Evolutionary conservation across 2,329 filamentous ascomycete genomes (phyloP), one percentile per base, ranked within the genome.

Genomic region (Cryphonectria radicalis): DNA sequence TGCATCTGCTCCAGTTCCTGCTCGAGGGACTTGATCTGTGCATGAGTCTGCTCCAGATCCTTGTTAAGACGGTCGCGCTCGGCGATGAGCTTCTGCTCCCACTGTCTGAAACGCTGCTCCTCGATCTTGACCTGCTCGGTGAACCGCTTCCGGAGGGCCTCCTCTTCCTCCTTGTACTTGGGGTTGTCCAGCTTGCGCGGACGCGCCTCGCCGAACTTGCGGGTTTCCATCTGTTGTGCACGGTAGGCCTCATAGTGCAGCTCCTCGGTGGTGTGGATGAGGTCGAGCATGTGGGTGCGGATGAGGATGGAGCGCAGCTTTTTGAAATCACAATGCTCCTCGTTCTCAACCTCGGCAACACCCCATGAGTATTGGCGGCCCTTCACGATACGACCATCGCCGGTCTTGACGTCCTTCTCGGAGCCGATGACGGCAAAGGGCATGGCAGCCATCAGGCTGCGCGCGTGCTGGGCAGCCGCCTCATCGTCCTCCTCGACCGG

Each of bases 321-420:
- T 92, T 99, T 99, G 89, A 99, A 99, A 85, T 99, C 96, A 85
- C 96, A 99, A 89, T 99, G 96, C 81, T 99, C 96, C 86, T 99
- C 96, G 81, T 99, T 99, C 89, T 99, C 96, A 67, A 99, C 96
- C 84, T 99, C 96, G 74, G 96, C 96, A 78, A 99, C 96, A 88
- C 96, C 96, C 96, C 96, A 99, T 70, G 94, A 94, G 86, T 99
- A 99, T 84, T 99, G 97, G 75, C 96, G 94, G 76, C 96, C 96
- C 90, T 99, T 99, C 82, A 98, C 95, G 76, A 97, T 97, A 82
- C 95, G 95, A 78, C 94, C 94, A 79, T 99, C 96, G 78, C 91
- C 88, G 69, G 95, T 97, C 90, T 97, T 97, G 77, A 99, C 96
- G 78, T 99, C 97, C 88, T 98, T 98, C 89, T 99, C 97, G 71